Conservation (phyloP, 768 basidiomycete genomes). For the Mrakia frigida region DNA sequence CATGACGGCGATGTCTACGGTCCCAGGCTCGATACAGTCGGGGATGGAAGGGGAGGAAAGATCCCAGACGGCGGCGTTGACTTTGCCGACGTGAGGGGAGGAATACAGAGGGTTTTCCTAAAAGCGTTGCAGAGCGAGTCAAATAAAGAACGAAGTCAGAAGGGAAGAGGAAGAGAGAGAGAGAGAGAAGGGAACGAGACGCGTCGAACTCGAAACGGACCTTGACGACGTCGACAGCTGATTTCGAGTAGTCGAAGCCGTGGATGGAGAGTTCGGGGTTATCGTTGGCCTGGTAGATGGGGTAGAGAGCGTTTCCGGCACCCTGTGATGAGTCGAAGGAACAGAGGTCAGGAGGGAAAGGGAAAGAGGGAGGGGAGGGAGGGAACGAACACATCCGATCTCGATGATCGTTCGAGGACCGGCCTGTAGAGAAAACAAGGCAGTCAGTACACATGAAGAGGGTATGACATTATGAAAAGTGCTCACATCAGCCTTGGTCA, state of each 20-base stretch:
- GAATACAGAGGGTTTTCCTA: constrained; percentile 69
- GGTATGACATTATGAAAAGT: neutral
- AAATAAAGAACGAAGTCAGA: constrained; percentile 2
- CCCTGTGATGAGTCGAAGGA: constrained; percentile 51
- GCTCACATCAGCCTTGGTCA: constrained; percentile 61
- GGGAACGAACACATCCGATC: constrained; percentile 67
- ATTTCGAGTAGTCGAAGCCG: constrained; percentile 85
- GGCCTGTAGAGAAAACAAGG: constrained; percentile 51
- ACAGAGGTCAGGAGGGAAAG: neutral
- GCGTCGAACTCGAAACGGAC: constrained; percentile 45
- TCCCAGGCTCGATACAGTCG: constrained; percentile 56
- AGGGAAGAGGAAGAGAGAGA: neutral
- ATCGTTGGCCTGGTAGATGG: constrained; percentile 71
- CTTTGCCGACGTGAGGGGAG: constrained; percentile 61
- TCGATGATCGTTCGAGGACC: constrained; percentile 74
- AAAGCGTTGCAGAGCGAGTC: too few relatives aligned
- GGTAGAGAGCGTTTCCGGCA: constrained; percentile 92
- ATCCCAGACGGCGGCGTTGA: constrained; percentile 86
- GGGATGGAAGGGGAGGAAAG: constrained; percentile 64
- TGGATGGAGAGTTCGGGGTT: constrained; percentile 69
- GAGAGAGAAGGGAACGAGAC: neutral
- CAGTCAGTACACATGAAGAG: neutral
- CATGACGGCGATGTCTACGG: constrained; percentile 83
- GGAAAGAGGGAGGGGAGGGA: neutral
- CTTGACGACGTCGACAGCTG: constrained; percentile 85